These are phyloP conservation scores for Dalbergia oliveri DNA, from an alignment of 306 rosid genomes.

Conservation along the genomic window DNA sequence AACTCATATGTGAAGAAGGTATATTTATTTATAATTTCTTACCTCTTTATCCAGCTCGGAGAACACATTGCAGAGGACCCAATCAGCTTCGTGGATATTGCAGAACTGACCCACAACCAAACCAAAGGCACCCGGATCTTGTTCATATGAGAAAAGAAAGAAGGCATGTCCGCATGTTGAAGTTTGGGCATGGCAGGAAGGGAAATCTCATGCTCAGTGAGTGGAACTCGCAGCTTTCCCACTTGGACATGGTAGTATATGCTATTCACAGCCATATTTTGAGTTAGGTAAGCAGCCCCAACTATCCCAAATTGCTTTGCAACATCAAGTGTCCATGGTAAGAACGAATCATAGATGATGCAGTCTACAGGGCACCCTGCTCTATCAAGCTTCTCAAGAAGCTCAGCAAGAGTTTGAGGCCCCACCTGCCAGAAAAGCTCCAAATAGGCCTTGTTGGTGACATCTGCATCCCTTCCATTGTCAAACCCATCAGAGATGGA, in stretches of 20 bases:
- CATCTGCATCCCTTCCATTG: not conserved
- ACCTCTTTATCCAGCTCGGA: constrained; percentile 53
- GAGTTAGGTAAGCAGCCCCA: constrained; percentile 51
- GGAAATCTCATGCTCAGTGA: constrained; percentile 11
- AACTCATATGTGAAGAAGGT: no score
- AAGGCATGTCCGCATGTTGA: constrained; percentile 48
- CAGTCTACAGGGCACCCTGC: constrained; percentile 40
- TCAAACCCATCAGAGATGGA: constrained; percentile 61
- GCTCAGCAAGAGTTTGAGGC: constrained; percentile 22
- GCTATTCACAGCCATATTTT: constrained; percentile 42
- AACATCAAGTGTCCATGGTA: constrained; percentile 58
- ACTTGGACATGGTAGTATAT: constrained; percentile 44
- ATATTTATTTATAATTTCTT: not conserved
- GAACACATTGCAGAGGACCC: constrained; percentile 50
- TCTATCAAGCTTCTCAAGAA: constrained; percentile 29
- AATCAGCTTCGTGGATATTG: constrained; percentile 54
- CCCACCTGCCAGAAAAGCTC: constrained; percentile 40
- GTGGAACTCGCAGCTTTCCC: constrained; percentile 40
- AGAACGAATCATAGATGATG: constrained; percentile 50
- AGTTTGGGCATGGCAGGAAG: constrained; percentile 47
- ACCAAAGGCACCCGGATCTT: not conserved
- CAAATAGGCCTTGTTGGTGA: not conserved
- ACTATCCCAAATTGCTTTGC: constrained; percentile 48
- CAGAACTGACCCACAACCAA: constrained; percentile 47
- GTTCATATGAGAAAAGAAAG: constrained; percentile 33